Conservation (phyloP, 1,139 yeast species). For the Magnusiomyces ingens region DNA sequence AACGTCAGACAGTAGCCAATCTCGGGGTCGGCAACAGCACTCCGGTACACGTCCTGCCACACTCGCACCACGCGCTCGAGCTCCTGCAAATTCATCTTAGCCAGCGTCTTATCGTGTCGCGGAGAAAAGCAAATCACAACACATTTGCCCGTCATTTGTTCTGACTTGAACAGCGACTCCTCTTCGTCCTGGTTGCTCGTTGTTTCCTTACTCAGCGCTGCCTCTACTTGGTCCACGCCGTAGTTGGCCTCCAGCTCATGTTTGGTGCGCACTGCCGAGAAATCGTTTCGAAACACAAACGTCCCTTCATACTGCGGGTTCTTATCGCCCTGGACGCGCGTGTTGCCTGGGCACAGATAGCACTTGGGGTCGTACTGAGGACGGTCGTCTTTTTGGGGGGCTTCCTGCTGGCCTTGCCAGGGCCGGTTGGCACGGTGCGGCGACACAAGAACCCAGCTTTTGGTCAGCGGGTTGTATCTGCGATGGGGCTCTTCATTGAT, state of each 20-base stretch:
- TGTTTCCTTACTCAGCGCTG: not conserved
- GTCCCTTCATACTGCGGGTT: slow-evolving; percentile 57
- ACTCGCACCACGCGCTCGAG: slow-evolving; percentile 46
- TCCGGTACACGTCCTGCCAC: slow-evolving; percentile 53
- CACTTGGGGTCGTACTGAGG: slow-evolving; percentile 61
- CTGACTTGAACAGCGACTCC: slow-evolving; percentile 45
- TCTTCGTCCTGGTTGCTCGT: slow-evolving; percentile 27
- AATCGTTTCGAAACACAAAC: slow-evolving; percentile 60
- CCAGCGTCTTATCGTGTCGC: slow-evolving; percentile 60
- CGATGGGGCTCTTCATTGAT: slow-evolving; percentile 43
- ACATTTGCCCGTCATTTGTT: slow-evolving; percentile 63
- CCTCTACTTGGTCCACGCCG: slow-evolving; percentile 16
- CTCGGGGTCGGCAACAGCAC: slow-evolving; percentile 38
- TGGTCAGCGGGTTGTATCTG: slow-evolving; percentile 59
- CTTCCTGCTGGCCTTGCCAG: slow-evolving; percentile 74
- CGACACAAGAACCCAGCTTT: slow-evolving; percentile 60
- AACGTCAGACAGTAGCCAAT: slow-evolving; percentile 62
- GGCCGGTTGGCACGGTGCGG: slow-evolving; percentile 77
- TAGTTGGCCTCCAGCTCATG: slow-evolving; percentile 18
- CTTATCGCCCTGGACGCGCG: slow-evolving; percentile 47
- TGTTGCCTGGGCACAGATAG: slow-evolving; percentile 68
- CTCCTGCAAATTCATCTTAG: slow-evolving; percentile 47
- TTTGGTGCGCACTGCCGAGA: slow-evolving; percentile 52
- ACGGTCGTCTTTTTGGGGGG: slow-evolving; percentile 37
- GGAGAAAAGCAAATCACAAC: slow-evolving; percentile 70